A percentile compares a stretch with the other conserved stretches of the same genome.
phyloP scores from a whole-genome alignment of 257 asterid species.

The Apocynum venetum region DNA sequence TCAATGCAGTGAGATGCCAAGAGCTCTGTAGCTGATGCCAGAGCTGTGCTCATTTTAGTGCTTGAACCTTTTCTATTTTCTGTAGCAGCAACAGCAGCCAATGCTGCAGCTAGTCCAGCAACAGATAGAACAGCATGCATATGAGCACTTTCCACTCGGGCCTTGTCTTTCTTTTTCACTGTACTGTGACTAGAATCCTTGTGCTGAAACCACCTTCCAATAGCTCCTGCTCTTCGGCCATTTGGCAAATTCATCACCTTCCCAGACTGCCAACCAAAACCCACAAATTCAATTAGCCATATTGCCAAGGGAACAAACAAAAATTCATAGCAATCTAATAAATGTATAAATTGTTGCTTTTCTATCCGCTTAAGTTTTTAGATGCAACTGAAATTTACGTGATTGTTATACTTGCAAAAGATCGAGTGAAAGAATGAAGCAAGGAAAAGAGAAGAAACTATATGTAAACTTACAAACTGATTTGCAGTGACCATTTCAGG shows the following conservation, averaged over 20 bases:
- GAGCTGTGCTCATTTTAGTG: constrained; percentile 57
- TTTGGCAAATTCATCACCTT: constrained; percentile 28
- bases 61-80: constrained; percentile 32
- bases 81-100: constrained; percentile 57
- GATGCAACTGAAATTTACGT: too few species aligned
- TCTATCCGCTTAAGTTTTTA: too few species aligned
- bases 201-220: constrained; percentile 64
- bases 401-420: not conserved
- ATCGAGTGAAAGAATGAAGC: not conserved
- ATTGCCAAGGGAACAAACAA: too few species aligned
- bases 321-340: too few species aligned
- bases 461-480: constrained; percentile 36
- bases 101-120: constrained; percentile 83
- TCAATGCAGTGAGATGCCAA: constrained; percentile 80
- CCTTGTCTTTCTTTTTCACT: constrained; percentile 69
- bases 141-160: constrained; percentile 60
- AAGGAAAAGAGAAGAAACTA: not conserved
- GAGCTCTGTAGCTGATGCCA: constrained; percentile 79
- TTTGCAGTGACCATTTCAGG: constrained; percentile 31
- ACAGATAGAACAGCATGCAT: constrained; percentile 59
- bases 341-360: too few species aligned
- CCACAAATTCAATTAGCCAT: not conserved
- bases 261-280: constrained; percentile 26
- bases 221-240: constrained; percentile 35
- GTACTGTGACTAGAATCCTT: constrained; percentile 32